Evolutionary conservation across 1,284 basidiomycete genomes (phyloP), one percentile per base, ranked within the genome.

Genomic region (Sparassis latifolia): DNA sequence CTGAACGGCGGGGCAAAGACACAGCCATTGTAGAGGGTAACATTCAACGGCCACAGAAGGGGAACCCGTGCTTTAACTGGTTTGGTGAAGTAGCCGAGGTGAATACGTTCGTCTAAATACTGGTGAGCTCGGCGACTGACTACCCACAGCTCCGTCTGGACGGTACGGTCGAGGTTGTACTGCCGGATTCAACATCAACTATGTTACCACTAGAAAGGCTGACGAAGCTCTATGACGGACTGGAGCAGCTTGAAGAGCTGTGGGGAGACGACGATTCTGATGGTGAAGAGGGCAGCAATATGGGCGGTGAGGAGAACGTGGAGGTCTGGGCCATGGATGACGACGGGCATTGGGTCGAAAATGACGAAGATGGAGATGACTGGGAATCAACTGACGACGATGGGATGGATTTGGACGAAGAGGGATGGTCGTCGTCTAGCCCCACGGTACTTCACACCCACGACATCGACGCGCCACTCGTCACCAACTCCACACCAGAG

Each of bases 21-120:
- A 60, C 70, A 31, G 62, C 57, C 33, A 55, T 72, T 37, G 57
- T 67, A 40, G 71, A 84, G 52, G 63, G 75, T 10, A 66, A 63
- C 38, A 75, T 85, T 28, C 66, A 70, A 48, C 69, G 73, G 49
- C 76, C 77, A 29, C 58, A 57, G 35, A 58, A 68, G 33, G 75
- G 73, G 40, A 75, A 78, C 53, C 67, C 69, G 0, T 65, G 68
- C 12, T 61, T 86, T 28, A 66, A 73, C 45, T 91, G 88, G 88
- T 78, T 89, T 49, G 88, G 89, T 9, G 86, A 91, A 68, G 86
- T 91, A n/a, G 76, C 77, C 5, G 75, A 78, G 60, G 88, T 20
- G 20, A 20, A 20, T 89, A 68, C 52, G 82, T 70, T 30, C 29
- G 12, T 10, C 27, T n/a, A 37, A 46, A 7, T 41, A 48, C 27